Base-by-base conservation (phyloP, 2,329 filamentous ascomycete species). In the Exophiala sp. region DNA sequence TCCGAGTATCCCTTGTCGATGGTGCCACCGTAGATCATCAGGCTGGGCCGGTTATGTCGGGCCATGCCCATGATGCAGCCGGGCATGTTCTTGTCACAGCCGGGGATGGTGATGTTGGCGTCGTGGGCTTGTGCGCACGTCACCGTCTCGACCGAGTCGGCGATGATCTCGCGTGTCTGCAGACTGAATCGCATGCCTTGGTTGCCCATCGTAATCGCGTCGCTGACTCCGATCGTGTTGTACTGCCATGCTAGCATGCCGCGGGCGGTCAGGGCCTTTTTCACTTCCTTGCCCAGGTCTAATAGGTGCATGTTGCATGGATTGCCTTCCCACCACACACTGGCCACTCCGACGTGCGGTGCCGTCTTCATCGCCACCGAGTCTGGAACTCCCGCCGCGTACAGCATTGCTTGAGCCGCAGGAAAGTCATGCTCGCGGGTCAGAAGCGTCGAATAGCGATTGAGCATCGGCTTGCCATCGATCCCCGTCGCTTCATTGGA, bases 1-100 rank as follows among this genome's bases (percentile, higher is more conserved):
- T 80, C 72, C 0, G 85, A 90, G 68, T 88, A 86, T n/a, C 90
- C 91, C 55, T 88, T 88, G 63, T 83, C 82, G 63, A 95, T 96
- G 13, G 88, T 87, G 32, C 91, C 91, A 43, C 91, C 91, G 66
- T 96, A 97, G 52, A 97, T 85, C 89, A 96, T 95, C 65, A 96
- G 74, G 41, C 88, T 93, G 2, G 91, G 91, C 8, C 91, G 80
- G 69, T 96, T 96, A 70, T 94, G 88, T 50, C 91, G 80, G 11
- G 87, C 88, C 64, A 93, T 89, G 0, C 86, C 89, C 83, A 95
- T 95, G 56, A 93, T 76, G 13, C 87, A 85, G 57, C 90, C 90
- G 0, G 90, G 90, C 91, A 96, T 96, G 68, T 96, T 96, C 79
- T 96, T 96, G 73, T 96, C 90, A 67, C 90, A 96, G 9, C 90